Evolutionary conservation across 495 filamentous ascomycete species (phyloP), one percentile per base, ranked within the genome.

Genomic region (Neurospora pannonica): DNA sequence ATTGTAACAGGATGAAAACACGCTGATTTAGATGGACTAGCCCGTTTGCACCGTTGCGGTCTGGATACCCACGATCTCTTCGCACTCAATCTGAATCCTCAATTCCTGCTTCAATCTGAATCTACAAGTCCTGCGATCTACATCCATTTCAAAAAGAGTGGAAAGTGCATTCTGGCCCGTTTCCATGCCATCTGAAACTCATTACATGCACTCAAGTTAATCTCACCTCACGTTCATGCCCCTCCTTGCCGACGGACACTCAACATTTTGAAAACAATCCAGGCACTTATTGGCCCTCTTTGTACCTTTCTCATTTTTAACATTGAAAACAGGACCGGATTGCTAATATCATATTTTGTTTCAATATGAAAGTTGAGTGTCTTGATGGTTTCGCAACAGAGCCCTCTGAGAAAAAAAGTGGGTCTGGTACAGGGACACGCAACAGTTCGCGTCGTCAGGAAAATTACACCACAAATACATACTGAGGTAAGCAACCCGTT

Each of bases 271-370:
- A 62, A 19, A 0, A 0, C 3, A 34, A 9, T 19, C 5, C 13
- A 15, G 5, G 6, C 6, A 62, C 1, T 0, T 54, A 11, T 13
- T 0, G 0, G 43, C n/a, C 2, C 5, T 6, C 1, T 0, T 6
- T 2, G 0, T 2, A 11, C 9, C 21, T 6, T 24, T 1, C 0
- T 0, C 21, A 24, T 24, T 21, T 6, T 1, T 0, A 13, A 2
- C n/a, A 0, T 0, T 9, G 0, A 24, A 10, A 24, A 7, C 5
- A 2, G 10, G 5, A 6, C 5, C 1, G 21, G 24, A 62, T 0
- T 24, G 24, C 6, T 0, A 8, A 15, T 8, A 17, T 17, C 2
- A 17, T 0, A 15, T 8, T 54, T 31, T 8, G 0, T 3, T 62
- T 24, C 2, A 15, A 11, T 19, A 7, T 28, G 15, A 67, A 17